A percentile compares a stretch with the other conserved stretches of the same genome.
phyloP scores from a whole-genome alignment of 164 flowering plant genomes.

The Tinospora cordifolia region DNA sequence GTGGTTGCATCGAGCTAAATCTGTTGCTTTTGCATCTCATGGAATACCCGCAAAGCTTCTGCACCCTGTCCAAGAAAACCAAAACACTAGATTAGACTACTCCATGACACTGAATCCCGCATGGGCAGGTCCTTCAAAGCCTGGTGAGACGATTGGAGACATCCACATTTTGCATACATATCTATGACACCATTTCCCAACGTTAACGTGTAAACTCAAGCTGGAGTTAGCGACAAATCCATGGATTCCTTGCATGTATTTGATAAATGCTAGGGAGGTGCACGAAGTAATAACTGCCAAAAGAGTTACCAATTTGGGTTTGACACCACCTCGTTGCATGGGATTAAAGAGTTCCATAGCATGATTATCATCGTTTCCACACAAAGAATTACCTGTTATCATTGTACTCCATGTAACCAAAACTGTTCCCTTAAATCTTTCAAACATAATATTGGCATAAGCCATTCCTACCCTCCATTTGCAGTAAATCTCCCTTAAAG shows the following conservation, averaged over 20 bases:
- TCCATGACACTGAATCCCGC: slow-evolving; percentile 53
- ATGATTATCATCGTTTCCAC: slow-evolving; percentile 13
- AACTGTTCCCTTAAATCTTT: slow-evolving; percentile 31
- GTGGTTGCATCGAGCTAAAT: slow-evolving; percentile 35
- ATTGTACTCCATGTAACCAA: slow-evolving; percentile 54
- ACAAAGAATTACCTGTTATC: slow-evolving; percentile 30
- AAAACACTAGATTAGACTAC: slow-evolving; percentile 36
- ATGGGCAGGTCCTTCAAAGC: slow-evolving; percentile 38
- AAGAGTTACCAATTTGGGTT: slow-evolving; percentile 44
- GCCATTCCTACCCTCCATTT: slow-evolving; percentile 17
- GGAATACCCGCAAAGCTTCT: slow-evolving; percentile 44
- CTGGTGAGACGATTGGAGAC: slow-evolving; percentile 26
- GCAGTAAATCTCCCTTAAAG: slow-evolving; percentile 42
- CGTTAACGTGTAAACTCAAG: slow-evolving; percentile 21
- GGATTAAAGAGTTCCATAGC: slow-evolving; percentile 33
- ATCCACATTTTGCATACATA: slow-evolving; percentile 64
- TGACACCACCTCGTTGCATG: slow-evolving; percentile 40
- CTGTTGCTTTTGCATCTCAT: slow-evolving; percentile 37
- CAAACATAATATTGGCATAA: slow-evolving; percentile 29
- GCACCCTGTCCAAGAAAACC: slow-evolving; percentile 41
- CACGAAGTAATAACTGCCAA: slow-evolving; percentile 39
- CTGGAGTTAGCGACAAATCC: slow-evolving; percentile 24
- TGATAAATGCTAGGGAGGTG: slow-evolving; percentile 21
- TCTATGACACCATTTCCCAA: slow-evolving; percentile 51
- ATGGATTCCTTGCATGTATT: slow-evolving; percentile 36